Base-by-base conservation (phyloP, 371 early-diverging fungal species). In the Mortierella sp. region DNA sequence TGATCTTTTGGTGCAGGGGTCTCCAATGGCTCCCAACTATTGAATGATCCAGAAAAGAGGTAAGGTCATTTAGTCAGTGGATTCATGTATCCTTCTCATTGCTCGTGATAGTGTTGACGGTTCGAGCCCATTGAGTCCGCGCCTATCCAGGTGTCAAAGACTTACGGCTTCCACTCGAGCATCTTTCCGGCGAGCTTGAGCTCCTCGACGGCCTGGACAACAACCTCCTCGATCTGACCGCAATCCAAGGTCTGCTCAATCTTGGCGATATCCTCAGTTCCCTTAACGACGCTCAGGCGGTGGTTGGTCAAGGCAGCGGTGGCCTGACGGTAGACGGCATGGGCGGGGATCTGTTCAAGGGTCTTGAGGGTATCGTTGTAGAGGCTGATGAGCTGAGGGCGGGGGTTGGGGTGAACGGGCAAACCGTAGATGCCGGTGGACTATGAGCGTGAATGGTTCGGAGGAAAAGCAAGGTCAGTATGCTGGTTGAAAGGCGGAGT, bases 201-300 rank as follows among this genome's bases (percentile, higher is more conserved):
- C 88, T 98, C 98, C 55, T 96, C 96, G 81, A 97, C 92, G 14
- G 98, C 98, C 87, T 96, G 96, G 68, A 90, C 83, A 74, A 98
- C 95, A 21, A 98, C 89, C 91, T 98, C 97, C 88, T 98, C 98
- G 82, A 98, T 95, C 90, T 97, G 96, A 60, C 98, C 98, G 54
- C 91, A 92, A 80, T 91, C 91, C 73, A 97, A 90, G 77, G 92
- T 85, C 77, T 91, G 80, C 89, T 98, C 98, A 79, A 97, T 96
- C 86, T 93, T 91, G 47, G 82, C 76, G 60, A 96, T 88, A 78
- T 95, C 93, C 73, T 95, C 94, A 57, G 93, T 94, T 38, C 88
- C 86, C 88, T 97, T 92, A 68, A 95, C 95, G 72, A 97, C 89
- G 55, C 88, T 81, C 76, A 98, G 90, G 54, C 97, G 94, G 54